Evolutionary conservation across 2,329 filamentous ascomycete species (phyloP).

Genomic region (Pseudocercospora macadamiae): DNA sequence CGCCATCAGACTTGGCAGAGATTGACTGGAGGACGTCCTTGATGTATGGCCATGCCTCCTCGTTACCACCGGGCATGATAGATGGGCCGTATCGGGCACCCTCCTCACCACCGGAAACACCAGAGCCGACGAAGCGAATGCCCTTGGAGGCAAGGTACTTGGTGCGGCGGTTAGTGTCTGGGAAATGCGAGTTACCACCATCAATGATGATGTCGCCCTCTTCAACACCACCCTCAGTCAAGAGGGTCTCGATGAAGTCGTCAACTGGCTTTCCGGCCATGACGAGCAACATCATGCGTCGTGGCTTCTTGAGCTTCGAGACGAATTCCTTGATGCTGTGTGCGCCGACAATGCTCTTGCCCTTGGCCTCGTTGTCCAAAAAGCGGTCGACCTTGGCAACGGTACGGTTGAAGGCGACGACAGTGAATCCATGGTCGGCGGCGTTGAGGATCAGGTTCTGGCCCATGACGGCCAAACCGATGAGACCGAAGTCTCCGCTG

Average conservation of each 20-base stretch:
- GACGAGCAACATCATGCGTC: conserved; percentile 97
- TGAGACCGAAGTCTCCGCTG: conserved; percentile 58
- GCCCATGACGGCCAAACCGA: conserved; percentile 56
- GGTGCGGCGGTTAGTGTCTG: conserved; percentile 96
- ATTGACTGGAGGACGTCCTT: conserved; percentile 99
- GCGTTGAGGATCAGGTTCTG: conserved; percentile 61
- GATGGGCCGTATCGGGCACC: conserved; percentile 97
- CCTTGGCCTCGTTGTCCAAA: conserved; percentile 53
- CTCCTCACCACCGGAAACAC: conserved; percentile 99
- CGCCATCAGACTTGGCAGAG: conserved; percentile 93
- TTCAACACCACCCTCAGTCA: conserved; percentile 68
- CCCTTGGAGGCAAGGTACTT: conserved; percentile 84
- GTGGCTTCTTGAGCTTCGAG: conserved; percentile 94
- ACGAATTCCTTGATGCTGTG: conserved; percentile 94
- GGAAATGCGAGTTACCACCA: conserved; percentile 98
- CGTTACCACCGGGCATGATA: conserved; percentile 98
- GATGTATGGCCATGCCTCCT: conserved; percentile 96
- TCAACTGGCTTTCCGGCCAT: conserved; percentile 98
- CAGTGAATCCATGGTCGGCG: conserved; percentile 75
- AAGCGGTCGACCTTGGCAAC: conserved; percentile 91
- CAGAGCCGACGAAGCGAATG: conserved; percentile 92
- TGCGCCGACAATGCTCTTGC: conserved; percentile 93
- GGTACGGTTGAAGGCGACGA: conserved; percentile 98
- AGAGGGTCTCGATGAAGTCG: conserved; percentile 95
- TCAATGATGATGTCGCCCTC: conserved; percentile 98